Percentiles rank a stretch among this genome's conserved stretches.
Evolutionary conservation across 257 asterid genomes (phyloP).

Genomic region (Eucommia ulmoides): DNA sequence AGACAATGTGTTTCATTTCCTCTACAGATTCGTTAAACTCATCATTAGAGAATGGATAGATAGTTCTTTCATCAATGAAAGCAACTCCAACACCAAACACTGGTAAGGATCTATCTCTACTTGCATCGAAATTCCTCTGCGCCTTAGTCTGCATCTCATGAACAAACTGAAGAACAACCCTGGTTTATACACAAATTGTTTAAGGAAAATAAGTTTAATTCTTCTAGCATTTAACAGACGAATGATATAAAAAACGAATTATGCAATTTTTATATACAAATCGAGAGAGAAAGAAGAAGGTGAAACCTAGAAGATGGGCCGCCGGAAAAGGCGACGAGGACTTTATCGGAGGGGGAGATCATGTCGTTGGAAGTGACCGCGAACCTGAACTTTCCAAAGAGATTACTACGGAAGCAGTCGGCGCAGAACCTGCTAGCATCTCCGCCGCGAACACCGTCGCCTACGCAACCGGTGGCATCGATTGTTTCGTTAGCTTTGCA

Average conservation of each 20-base stretch:
- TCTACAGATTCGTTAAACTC: conserved; percentile 27
- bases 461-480: conserved; percentile 27
- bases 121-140: conserved; percentile 74
- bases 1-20: conserved; percentile 45
- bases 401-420: conserved; percentile 65
- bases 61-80: conserved; percentile 48
- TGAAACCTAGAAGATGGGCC: conserved; percentile 74
- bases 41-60: conserved; percentile 18
- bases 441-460: conserved; percentile 24
- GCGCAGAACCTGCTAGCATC: conserved; percentile 51
- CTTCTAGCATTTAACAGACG: too few species aligned
- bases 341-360: conserved; percentile 76
- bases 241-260: too few species aligned
- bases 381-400: conserved; percentile 72
- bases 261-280: too few species aligned
- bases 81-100: conserved; percentile 90
- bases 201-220: too few species aligned
- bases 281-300: neutral
- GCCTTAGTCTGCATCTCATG: conserved; percentile 84
- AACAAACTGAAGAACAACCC: conserved; percentile 93
- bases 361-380: conserved; percentile 73
- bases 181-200: conserved; percentile 17
- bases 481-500: conserved; percentile 47
- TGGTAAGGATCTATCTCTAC: conserved; percentile 64
- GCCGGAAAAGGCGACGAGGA: conserved; percentile 90